Evolutionary conservation across 2,329 filamentous ascomycete genomes (phyloP).

Genomic region (Colletotrichum godetiae): DNA sequence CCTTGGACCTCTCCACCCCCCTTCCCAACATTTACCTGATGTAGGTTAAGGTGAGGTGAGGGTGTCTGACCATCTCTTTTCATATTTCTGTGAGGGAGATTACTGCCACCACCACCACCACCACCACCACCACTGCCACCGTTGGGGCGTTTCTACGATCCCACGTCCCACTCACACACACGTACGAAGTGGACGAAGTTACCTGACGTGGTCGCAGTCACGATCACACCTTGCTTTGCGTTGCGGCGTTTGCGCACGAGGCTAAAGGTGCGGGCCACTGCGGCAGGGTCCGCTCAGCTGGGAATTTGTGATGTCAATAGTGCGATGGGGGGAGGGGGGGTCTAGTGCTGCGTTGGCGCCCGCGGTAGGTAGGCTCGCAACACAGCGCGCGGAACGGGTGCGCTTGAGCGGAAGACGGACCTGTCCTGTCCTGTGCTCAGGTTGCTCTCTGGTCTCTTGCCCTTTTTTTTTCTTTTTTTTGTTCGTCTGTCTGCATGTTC

Average conservation of each 20-base stretch:
- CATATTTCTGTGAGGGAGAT: neutral
- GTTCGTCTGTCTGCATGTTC: too few species aligned
- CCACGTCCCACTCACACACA: slow-evolving; percentile 6
- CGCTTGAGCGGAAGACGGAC: neutral
- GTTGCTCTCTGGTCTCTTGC: neutral
- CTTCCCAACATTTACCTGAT: neutral
- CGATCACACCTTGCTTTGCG: neutral
- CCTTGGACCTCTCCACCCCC: neutral
- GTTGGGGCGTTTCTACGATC: neutral
- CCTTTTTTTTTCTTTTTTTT: too few species aligned
- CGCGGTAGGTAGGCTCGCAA: neutral
- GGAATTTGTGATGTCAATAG: neutral
- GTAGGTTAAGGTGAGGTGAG: too few species aligned
- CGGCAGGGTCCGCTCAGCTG: neutral
- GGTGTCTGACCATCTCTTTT: neutral
- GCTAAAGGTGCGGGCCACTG: neutral
- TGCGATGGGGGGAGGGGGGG: neutral
- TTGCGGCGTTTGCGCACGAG: neutral
- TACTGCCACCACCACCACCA: neutral
- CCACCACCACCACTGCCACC: neutral
- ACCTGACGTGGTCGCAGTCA: neutral
- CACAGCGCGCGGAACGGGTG: neutral
- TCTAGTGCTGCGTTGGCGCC: neutral
- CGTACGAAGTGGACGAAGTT: neutral
- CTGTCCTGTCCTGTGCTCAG: too few species aligned